These are phyloP conservation scores for Umbelopsis vinacea DNA, from an alignment of 192 early-diverging fungal genomes.

Conservation along the genomic window DNA sequence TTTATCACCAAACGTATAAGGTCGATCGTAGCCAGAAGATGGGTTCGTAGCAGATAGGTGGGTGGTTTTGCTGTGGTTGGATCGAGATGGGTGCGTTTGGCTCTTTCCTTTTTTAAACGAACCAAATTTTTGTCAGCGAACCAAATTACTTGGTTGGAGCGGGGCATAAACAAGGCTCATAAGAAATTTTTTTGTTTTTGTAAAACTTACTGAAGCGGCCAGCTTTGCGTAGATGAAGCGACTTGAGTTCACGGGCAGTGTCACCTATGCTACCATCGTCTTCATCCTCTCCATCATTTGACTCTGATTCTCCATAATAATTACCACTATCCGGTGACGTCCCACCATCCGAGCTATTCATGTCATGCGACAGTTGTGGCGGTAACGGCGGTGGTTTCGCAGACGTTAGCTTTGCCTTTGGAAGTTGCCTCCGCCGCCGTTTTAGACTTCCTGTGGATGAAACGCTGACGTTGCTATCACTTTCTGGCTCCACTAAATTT, in stretches of 20 bases:
- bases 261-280: slow-evolving; percentile 19
- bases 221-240: slow-evolving; percentile 22
- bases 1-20: slow-evolving; percentile 25
- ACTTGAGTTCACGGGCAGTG: slow-evolving; percentile 16
- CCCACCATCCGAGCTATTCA: slow-evolving; percentile 20
- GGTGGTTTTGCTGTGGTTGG: not conserved
- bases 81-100: slow-evolving; percentile 8
- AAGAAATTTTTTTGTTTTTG: too few relatives aligned
- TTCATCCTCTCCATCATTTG: slow-evolving; percentile 16
- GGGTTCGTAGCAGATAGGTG: not conserved
- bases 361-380: slow-evolving; percentile 22
- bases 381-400: slow-evolving; percentile 5
- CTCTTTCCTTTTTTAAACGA: slow-evolving; percentile 17
- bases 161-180: too few relatives aligned
- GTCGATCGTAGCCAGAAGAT: not conserved
- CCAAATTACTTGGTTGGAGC: too few relatives aligned
- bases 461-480: slow-evolving; percentile 29
- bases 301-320: slow-evolving; percentile 29
- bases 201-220: slow-evolving; percentile 21
- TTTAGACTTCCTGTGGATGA: slow-evolving; percentile 27
- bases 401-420: slow-evolving; percentile 12
- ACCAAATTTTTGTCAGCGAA: not conserved
- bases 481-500: slow-evolving; percentile 21
- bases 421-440: slow-evolving; percentile 19
- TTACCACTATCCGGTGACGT: slow-evolving; percentile 29